A percentile compares a stretch with the other conserved stretches of the same genome.
phyloP scores from a whole-genome alignment of 495 filamentous ascomycete genomes.

The Tuber aestivum region DNA sequence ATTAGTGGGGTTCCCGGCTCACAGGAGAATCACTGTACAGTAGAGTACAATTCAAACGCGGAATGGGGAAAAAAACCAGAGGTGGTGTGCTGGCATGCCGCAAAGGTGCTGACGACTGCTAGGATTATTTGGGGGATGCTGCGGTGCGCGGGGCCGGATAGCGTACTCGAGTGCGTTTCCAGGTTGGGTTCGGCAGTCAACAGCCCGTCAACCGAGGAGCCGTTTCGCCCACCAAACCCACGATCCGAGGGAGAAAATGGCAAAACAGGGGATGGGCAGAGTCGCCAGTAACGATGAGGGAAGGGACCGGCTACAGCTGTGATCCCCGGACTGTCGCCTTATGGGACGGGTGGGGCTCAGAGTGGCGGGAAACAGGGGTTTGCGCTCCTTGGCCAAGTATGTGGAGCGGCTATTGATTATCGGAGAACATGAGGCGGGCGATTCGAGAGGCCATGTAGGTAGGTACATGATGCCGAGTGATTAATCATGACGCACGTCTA shows the following conservation, averaged over 20 bases:
- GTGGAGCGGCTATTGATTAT: neutral
- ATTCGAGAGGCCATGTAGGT: neutral
- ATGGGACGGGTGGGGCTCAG: neutral
- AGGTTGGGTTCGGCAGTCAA: neutral
- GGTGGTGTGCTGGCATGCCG: neutral
- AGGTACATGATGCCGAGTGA: constrained; percentile 4
- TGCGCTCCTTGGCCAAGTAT: neutral
- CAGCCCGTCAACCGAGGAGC: neutral
- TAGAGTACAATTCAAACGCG: neutral
- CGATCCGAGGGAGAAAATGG: neutral
- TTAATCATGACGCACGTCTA: neutral
- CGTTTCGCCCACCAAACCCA: neutral
- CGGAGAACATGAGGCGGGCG: neutral
- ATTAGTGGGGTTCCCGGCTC: constrained; percentile 1
- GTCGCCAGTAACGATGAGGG: neutral
- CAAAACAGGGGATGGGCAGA: neutral
- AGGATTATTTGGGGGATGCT: neutral
- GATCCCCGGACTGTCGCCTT: neutral
- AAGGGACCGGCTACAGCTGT: neutral
- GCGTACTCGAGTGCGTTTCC: neutral
- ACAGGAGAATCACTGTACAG: neutral
- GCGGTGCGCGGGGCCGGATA: neutral
- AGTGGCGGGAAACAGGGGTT: neutral
- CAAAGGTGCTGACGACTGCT: neutral
- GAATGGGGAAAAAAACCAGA: neutral